Evolutionary conservation across 768 basidiomycete genomes (phyloP).

Genomic region (Trametes cubensis): DNA sequence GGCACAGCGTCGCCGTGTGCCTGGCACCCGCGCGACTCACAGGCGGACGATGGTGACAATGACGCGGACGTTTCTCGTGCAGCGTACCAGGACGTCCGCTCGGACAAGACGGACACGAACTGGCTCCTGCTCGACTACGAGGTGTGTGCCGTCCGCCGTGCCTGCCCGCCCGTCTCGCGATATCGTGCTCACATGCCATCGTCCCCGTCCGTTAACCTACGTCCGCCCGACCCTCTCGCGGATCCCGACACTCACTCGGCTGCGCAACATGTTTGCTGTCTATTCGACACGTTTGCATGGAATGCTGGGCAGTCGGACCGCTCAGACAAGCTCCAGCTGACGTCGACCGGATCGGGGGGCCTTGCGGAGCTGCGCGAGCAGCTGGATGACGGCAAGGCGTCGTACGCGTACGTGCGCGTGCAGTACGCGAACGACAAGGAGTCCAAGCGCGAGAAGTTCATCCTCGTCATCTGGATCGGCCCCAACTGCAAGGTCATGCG

Average conservation of each 20-base stretch:
- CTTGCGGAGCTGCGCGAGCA: constrained; percentile 73
- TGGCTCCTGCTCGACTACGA: constrained; percentile 93
- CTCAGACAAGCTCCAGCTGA: constrained; percentile 80
- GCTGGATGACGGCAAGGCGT: constrained; percentile 74
- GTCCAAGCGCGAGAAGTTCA: constrained; percentile 86
- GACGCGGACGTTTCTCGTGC: constrained; percentile 24
- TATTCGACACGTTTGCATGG: too few species aligned
- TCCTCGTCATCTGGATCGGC: constrained; percentile 85
- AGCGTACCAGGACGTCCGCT: constrained; percentile 90
- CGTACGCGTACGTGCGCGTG: constrained; percentile 83
- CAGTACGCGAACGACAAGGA: constrained; percentile 87
- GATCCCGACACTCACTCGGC: too few species aligned
- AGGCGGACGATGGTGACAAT: constrained; percentile 33
- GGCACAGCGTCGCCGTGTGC: too few species aligned
- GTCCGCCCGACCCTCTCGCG: too few species aligned
- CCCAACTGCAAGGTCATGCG: constrained; percentile 86
- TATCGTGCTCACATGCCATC: neutral
- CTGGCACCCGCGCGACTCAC: too few species aligned
- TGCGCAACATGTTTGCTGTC: too few species aligned
- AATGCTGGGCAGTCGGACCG: constrained; percentile 54
- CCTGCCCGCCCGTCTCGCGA: neutral
- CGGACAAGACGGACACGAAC: constrained; percentile 82
- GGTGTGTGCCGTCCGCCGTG: constrained; percentile 40
- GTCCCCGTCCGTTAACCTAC: too few species aligned
- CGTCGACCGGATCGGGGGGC: constrained; percentile 79